These are phyloP conservation scores for Aspergillus carlsbadensis DNA, from an alignment of 495 filamentous ascomycete genomes.

Conservation along the genomic window DNA sequence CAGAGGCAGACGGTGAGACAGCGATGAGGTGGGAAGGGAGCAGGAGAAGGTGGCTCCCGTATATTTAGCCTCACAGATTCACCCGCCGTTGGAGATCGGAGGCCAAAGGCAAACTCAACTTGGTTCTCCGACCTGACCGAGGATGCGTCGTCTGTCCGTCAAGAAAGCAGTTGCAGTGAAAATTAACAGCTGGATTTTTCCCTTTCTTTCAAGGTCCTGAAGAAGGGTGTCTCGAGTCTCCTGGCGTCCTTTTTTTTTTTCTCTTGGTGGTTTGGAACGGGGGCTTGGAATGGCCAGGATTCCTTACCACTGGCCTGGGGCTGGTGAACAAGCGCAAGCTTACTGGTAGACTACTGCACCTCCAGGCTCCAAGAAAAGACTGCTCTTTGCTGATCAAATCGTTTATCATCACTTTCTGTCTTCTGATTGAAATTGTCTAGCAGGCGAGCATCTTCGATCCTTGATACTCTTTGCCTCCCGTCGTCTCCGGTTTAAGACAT, in stretches of 20 bases:
- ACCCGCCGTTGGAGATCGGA: neutral
- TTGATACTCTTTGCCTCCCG: no score
- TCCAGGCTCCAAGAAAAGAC: neutral
- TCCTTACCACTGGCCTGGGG: slow-evolving; percentile 8
- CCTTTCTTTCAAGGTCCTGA: neutral
- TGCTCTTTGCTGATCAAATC: neutral
- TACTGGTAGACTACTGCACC: neutral
- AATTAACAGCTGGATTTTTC: neutral
- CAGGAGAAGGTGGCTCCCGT: slow-evolving; percentile 4
- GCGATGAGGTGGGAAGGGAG: neutral
- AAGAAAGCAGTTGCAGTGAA: slow-evolving; percentile 5
- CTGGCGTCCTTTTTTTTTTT: no score
- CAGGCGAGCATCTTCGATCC: no score
- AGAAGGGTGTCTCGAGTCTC: slow-evolving; percentile 4
- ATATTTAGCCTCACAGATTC: slow-evolving; percentile 2
- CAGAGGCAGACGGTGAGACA: slow-evolving; percentile 11
- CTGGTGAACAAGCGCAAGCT: neutral
- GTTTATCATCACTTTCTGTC: no score
- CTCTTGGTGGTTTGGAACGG: slow-evolving; percentile 9
- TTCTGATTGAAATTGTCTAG: no score
- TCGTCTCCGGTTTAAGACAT: no score
- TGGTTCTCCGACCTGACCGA: neutral
- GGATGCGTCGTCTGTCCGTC: neutral
- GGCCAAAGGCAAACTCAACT: neutral
- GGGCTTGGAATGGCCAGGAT: slow-evolving; percentile 9